These are phyloP conservation scores for Ophiognomonia clavigignenti-juglandacearum DNA, from an alignment of 2,329 filamentous ascomycete species.

Conservation along the genomic window DNA sequence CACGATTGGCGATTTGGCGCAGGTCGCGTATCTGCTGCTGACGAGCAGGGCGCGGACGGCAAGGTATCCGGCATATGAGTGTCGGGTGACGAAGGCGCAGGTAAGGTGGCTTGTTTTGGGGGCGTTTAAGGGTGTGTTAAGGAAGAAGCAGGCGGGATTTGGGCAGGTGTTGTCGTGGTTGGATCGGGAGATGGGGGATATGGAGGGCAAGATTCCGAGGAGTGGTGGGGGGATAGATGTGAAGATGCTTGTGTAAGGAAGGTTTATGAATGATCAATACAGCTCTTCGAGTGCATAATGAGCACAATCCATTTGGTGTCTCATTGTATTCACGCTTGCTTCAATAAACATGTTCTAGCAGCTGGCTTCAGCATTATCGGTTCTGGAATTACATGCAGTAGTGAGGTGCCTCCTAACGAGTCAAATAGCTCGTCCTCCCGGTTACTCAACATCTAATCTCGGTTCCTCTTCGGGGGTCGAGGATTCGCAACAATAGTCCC, in stretches of 20 bases:
- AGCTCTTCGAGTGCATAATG: background rate
- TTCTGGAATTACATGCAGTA: no score
- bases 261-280: no score
- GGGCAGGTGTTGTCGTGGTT: constrained; percentile 64
- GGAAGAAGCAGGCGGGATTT: constrained; percentile 68
- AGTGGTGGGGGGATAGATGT: background rate
- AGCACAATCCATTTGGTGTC: background rate
- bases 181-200: constrained; percentile 37
- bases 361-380: no score
- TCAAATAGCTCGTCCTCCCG: no score
- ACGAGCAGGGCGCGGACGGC: constrained; percentile 45
- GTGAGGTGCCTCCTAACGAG: no score
- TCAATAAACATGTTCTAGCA: no score
- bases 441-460: no score
- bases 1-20: constrained; percentile 61
- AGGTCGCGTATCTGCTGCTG: constrained; percentile 60
- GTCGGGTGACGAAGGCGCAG: constrained; percentile 56
- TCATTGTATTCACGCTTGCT: background rate
- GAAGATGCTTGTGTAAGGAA: background rate
- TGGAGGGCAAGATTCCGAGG: constrained; percentile 21
- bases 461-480: no score
- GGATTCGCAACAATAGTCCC: no score
- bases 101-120: constrained; percentile 59
- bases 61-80: constrained; percentile 49
- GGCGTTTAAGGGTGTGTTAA: constrained; percentile 66